Conservation (phyloP, 2,329 filamentous ascomycete genomes). For the Pyrenophora seminiperda region DNA sequence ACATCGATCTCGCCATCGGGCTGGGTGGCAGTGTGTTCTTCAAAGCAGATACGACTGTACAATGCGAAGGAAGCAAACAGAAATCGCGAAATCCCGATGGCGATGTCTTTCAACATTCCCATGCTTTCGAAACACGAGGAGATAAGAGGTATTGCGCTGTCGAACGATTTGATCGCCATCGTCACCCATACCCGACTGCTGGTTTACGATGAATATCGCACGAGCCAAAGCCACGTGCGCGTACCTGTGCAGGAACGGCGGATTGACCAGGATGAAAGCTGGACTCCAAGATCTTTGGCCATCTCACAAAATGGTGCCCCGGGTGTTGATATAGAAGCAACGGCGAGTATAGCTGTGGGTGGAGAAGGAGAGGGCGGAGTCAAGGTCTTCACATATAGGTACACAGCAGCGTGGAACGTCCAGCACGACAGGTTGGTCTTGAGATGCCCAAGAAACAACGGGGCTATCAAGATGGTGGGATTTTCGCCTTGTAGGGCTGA, state of each 20-base stretch:
- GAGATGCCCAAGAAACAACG: slow-evolving; percentile 20
- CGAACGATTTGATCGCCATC: slow-evolving; percentile 29
- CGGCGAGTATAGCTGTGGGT: slow-evolving; percentile 25
- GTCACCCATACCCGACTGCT: slow-evolving; percentile 26
- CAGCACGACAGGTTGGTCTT: slow-evolving; percentile 13
- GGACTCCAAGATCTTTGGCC: slow-evolving; percentile 25
- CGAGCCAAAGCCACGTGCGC: slow-evolving; percentile 1
- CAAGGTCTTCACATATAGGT: slow-evolving; percentile 23
- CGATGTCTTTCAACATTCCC: background rate
- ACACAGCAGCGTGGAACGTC: slow-evolving; percentile 16
- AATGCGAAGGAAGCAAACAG: slow-evolving; percentile 10
- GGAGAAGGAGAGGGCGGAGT: slow-evolving; percentile 28
- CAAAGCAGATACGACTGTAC: slow-evolving; percentile 24
- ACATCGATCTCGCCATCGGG: slow-evolving; percentile 23
- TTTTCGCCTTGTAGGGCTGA: slow-evolving; percentile 20
- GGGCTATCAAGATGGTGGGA: slow-evolving; percentile 20
- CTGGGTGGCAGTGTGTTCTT: slow-evolving; percentile 22
- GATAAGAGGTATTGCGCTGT: slow-evolving; percentile 25
- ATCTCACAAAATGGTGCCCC: slow-evolving; percentile 19
- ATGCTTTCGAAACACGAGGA: slow-evolving; percentile 11
- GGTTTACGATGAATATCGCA: slow-evolving; percentile 25
- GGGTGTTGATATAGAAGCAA: slow-evolving; percentile 4
- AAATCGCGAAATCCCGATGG: slow-evolving; percentile 3
- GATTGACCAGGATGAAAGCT: slow-evolving; percentile 17
- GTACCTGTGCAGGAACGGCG: slow-evolving; percentile 7